Base-by-base conservation (phyloP, 495 filamentous ascomycete genomes). In the Penicillium manginii region DNA sequence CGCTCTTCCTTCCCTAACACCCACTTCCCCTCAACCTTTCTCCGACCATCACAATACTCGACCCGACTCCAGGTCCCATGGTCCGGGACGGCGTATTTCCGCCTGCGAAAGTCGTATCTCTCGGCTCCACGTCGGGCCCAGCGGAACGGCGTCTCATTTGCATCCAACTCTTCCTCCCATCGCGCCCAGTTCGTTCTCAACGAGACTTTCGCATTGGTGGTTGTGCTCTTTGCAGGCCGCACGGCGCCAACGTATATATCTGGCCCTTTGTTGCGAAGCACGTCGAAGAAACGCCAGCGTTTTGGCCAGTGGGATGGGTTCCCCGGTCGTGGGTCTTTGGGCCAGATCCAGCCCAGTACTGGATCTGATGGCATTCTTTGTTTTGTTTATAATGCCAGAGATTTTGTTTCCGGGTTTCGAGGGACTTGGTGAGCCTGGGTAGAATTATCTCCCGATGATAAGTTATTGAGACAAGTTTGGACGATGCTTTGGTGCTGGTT, bases 231-330 rank as follows among this genome's bases (percentile, higher is more conserved):
- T 5, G 32, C 32, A 3, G 50, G 47, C 1, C 18, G 19, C 35
- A 67, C 65, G n/a, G 43, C 47, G 19, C 68, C 73, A 22, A 81
- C 58, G 42, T 71, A 80, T 1, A 81, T 76, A 59, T 81, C 78
- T 2, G 79, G 78, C 6, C 78, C 79, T 54, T 65, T 73, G 40
- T 69, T 69, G 2, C 54, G 72, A 18, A 81, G 49, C 54, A 80
- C 62, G 35, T 81, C 74, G 10, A 55, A 54, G 21, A 79, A 48
- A 3, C 78, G 66, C 62, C 72, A 70, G 54, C 62, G 60, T 40
- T 67, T 57, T n/a, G 68, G 57, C 76, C 77, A 74, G 52, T 37
- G 58, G 10, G 43, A 14, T 40, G 71, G 69, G 23, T 75, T 73
- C 51, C 71, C 70, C n/a, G 68, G 73, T 14, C 63, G 55, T 10